Evolutionary conservation across 495 filamentous ascomycete genomes (phyloP).

Genomic region (Penicillium ucsense): DNA sequence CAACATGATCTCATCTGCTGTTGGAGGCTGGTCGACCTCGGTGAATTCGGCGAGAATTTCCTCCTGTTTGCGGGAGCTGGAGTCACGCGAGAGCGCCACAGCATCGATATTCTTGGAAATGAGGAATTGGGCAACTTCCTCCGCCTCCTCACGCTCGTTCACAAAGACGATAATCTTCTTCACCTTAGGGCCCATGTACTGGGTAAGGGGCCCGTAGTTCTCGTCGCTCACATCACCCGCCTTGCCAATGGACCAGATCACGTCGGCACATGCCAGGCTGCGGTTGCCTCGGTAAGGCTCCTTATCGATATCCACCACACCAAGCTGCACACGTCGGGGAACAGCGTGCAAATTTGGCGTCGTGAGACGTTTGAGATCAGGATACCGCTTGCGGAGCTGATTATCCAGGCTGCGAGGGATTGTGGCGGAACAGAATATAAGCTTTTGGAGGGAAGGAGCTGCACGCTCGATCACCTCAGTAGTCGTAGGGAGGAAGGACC

Average conservation of each 20-base stretch:
- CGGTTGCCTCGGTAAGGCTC: slow-evolving; percentile 89
- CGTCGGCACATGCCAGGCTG: slow-evolving; percentile 82
- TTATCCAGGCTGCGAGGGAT: slow-evolving; percentile 83
- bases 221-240: slow-evolving; percentile 38
- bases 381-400: slow-evolving; percentile 70
- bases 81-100: slow-evolving; percentile 71
- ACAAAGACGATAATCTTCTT: slow-evolving; percentile 95
- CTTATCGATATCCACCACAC: slow-evolving; percentile 81
- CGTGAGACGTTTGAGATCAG: slow-evolving; percentile 71
- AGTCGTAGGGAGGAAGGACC: slow-evolving; percentile 77
- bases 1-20: slow-evolving; percentile 29
- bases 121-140: slow-evolving; percentile 72
- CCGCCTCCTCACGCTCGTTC: slow-evolving; percentile 86
- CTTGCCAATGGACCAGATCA: slow-evolving; percentile 87
- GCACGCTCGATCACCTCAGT: slow-evolving; percentile 68
- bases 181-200: slow-evolving; percentile 41
- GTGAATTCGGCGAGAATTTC: slow-evolving; percentile 75
- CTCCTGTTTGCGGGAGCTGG: slow-evolving; percentile 56
- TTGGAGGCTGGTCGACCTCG: slow-evolving; percentile 36
- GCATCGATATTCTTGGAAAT: slow-evolving; percentile 79
- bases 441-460: slow-evolving; percentile 67
- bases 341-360: slow-evolving; percentile 95
- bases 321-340: slow-evolving; percentile 85
- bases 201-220: slow-evolving; percentile 21
- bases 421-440: slow-evolving; percentile 94